Conservation (phyloP, 2,329 filamentous ascomycete species). For the Fusarium pilosicola region DNA sequence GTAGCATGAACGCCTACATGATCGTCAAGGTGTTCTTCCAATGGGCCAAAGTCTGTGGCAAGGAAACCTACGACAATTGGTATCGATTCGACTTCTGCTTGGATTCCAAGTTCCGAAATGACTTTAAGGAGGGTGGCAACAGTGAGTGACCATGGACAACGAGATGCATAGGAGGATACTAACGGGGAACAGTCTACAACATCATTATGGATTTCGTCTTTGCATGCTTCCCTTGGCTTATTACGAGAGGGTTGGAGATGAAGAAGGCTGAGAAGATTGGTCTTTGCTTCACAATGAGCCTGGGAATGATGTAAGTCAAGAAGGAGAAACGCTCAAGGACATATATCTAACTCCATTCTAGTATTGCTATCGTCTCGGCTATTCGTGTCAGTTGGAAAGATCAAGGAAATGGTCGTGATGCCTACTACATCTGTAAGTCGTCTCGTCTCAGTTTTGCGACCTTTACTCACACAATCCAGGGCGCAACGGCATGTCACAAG, state of each 20-base stretch:
- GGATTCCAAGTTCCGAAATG: constrained; percentile 49
- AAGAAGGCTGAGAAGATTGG: constrained; percentile 59
- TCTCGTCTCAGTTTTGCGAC: too few relatives aligned
- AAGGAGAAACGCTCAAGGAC: fast-evolving
- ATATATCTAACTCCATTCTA: constrained; percentile 14
- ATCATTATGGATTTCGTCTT: constrained; percentile 65
- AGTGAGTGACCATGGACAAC: constrained; percentile 46
- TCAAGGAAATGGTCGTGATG: constrained; percentile 56
- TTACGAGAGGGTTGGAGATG: constrained; percentile 61
- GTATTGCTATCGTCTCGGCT: constrained; percentile 59
- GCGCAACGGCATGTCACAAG: constrained; percentile 43
- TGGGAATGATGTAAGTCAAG: constrained; percentile 56
- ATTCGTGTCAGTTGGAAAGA: constrained; percentile 61
- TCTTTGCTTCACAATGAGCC: constrained; percentile 61
- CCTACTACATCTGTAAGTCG: constrained; percentile 57
- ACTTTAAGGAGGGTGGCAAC: constrained; percentile 63
- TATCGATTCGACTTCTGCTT: constrained; percentile 60
- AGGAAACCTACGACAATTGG: constrained; percentile 55
- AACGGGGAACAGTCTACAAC: constrained; percentile 56
- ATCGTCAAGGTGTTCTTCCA: constrained; percentile 59
- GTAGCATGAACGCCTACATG: constrained; percentile 60
- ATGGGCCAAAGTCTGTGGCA: constrained; percentile 59
- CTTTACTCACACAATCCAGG: constrained; percentile 7
- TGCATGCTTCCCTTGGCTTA: constrained; percentile 60
- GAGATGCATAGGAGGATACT: not conserved